Conservation (phyloP, 306 rosid species). For the Corylus avellana region DNA sequence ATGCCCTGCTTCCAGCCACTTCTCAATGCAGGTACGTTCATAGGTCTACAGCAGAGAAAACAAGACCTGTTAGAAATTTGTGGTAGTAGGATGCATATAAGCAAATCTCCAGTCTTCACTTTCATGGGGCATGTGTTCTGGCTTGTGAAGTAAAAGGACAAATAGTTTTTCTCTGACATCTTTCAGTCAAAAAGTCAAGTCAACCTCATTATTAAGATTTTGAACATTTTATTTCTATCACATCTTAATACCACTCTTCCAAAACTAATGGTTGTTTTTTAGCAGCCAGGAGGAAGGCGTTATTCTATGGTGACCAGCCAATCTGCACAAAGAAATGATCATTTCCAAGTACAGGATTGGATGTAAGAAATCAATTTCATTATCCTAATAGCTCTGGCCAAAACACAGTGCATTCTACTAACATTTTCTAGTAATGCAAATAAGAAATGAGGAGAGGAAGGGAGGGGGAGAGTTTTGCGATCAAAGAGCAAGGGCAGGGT, state of each 20-base stretch:
- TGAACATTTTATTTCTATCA: slow-evolving; percentile 20
- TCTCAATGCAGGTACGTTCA: slow-evolving; percentile 91
- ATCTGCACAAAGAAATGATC: slow-evolving; percentile 1
- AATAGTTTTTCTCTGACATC: slow-evolving; percentile 3
- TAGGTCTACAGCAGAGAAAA: slow-evolving; percentile 73
- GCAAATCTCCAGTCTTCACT: slow-evolving; percentile 14
- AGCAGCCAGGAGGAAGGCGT: slow-evolving; percentile 9
- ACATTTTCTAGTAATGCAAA: slow-evolving; percentile 24
- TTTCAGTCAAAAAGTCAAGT: slow-evolving; percentile 14
- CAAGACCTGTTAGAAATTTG: slow-evolving; percentile 27
- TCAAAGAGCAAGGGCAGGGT: slow-evolving; percentile 22
- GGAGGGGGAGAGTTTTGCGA: not conserved
- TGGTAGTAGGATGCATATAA: slow-evolving; percentile 17
- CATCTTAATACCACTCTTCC: slow-evolving; percentile 1
- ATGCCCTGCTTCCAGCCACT: slow-evolving; percentile 90
- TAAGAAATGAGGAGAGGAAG: not conserved
- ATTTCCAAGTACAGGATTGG: slow-evolving; percentile 14
- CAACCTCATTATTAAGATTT: not conserved
- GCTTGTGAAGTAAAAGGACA: slow-evolving; percentile 17
- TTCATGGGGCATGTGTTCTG: slow-evolving; percentile 13
- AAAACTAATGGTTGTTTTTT: slow-evolving; percentile 1
- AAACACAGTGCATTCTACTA: slow-evolving; percentile 9
- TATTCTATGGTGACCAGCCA: not conserved
- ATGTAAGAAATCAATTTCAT: slow-evolving; percentile 25
- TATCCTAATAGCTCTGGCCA: slow-evolving; percentile 12